Conservation (phyloP, 176 grass and related monocot genomes). For the Paspalum notatum region DNA sequence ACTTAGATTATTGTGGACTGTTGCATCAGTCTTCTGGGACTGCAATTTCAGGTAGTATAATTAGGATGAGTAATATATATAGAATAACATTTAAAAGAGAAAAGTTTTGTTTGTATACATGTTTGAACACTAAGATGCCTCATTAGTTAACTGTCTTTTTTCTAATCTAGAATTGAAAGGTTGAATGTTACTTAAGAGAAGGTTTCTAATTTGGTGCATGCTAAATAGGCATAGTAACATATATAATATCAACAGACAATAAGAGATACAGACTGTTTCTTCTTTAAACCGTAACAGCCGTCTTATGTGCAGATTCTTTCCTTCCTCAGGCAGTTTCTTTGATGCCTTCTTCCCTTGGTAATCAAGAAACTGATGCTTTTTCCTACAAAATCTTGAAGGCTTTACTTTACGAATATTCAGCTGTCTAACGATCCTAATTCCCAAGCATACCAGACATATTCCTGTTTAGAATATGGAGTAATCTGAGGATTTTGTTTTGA, state of each 20-base stretch:
- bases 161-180: not conserved
- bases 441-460: not conserved
- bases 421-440: not conserved
- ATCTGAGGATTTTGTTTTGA: not conserved
- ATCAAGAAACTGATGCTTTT: not conserved
- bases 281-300: not conserved
- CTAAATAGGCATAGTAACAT: not conserved
- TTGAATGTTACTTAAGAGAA: not conserved
- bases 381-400: not conserved
- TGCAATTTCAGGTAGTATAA: not conserved
- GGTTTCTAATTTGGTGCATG: not conserved
- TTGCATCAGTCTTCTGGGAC: slow-evolving; percentile 6
- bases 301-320: slow-evolving; percentile 29
- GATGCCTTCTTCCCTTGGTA: not conserved
- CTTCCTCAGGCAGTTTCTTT: slow-evolving; percentile 33
- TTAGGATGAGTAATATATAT: not conserved
- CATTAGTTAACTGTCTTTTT: not conserved
- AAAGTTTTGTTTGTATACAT: not conserved
- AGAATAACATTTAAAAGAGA: too few species aligned
- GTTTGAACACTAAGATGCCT: not conserved
- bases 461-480: not conserved
- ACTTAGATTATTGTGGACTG: not conserved
- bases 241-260: not conserved
- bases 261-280: not conserved
- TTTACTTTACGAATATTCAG: not conserved